Evolutionary conservation across 805 yeast species (phyloP), one percentile per base, ranked within the genome.

Genomic region (Candida piceae): DNA sequence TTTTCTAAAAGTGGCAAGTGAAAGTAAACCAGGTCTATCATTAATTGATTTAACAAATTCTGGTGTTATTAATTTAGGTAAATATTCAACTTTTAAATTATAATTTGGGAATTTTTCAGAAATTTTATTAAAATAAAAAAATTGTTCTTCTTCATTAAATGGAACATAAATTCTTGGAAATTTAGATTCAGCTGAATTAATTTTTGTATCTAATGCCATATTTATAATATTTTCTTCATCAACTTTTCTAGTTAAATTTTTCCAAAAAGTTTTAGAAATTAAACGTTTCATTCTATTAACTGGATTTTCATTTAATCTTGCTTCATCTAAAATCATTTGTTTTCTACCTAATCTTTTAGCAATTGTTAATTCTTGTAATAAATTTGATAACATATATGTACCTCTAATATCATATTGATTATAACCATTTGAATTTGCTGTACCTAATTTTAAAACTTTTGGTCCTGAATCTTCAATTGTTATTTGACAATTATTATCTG

Each of bases 381-480:
- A 62, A 58, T 89, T 89, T 0, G 93, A 80, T 33, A 88, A 63
- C 89, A 84, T 84, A 54, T 88, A 88, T 0, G 96, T 88, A 3
- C 97, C 97, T 41, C 95, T 66, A 38, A 88, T 71, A 42, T 80
- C 84, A 37, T 74, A 73, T 48, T 75, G 80, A 26, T 76, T 79
- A 62, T 63, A 85, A 1, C 96, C 97, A 50, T 79, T 76, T 4
- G 95, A 86, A 54, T 84, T 84, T 25, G 80, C 86, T 2, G 97
- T 86, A 7, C 93, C 93, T 11, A 85, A 66, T 48, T 75, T 73
- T 41, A 84, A 63, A n/a, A 80, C 86, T 55, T 84, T 84, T 4
- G 94, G 93, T 1, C 94, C 94, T 3, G 76, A 74, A 53, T 85
- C 94, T 49, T 84, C 94, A 33, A 84, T 78, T 7, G 95, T 84